These are phyloP conservation scores for Spergularia azorica DNA, from an alignment of 179 eudicot genomes.

Conservation along the genomic window DNA sequence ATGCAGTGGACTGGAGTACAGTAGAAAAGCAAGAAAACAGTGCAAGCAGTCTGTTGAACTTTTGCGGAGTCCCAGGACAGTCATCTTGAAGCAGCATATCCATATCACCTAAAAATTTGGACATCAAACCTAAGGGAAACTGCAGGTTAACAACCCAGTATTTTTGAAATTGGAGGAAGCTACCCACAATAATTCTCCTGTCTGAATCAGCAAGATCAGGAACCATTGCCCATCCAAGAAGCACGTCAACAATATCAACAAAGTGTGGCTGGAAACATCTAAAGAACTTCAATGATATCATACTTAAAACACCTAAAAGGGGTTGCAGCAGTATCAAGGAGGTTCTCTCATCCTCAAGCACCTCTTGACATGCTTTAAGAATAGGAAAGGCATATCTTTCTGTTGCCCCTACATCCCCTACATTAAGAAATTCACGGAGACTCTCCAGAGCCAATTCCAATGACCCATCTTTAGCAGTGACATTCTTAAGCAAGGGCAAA, in stretches of 20 bases:
- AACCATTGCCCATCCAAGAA: conserved; percentile 99
- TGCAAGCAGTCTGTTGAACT: conserved; percentile 78
- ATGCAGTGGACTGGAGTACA: conserved; percentile 85
- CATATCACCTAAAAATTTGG: conserved; percentile 96
- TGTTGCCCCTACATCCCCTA: conserved; percentile 73
- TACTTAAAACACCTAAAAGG: conserved; percentile 70
- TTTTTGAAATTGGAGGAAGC: conserved; percentile 95
- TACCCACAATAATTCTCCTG: conserved; percentile 70
- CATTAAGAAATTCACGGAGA: conserved; percentile 82
- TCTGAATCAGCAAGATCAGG: conserved; percentile 88
- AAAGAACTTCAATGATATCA: conserved; percentile 79
- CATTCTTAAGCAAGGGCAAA: conserved; percentile 65
- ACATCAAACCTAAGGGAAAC: conserved; percentile 80
- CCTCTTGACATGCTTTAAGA: conserved; percentile 89
- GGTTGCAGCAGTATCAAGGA: conserved; percentile 69
- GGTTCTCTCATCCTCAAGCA: conserved; percentile 98
- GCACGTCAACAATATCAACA: conserved; percentile 95
- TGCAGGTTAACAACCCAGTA: conserved; percentile 89
- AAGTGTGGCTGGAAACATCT: conserved; percentile 92
- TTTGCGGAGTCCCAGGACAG: conserved; percentile 80
- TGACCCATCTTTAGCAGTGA: conserved; percentile 48
- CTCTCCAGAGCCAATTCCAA: conserved; percentile 71
- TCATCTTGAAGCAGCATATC: conserved; percentile 90
- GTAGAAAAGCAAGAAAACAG: conserved; percentile 86
- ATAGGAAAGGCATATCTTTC: conserved; percentile 78